Evolutionary conservation across 805 yeast species (phyloP), one percentile per base, ranked within the genome.

Genomic region (Barnettozyma populi): DNA sequence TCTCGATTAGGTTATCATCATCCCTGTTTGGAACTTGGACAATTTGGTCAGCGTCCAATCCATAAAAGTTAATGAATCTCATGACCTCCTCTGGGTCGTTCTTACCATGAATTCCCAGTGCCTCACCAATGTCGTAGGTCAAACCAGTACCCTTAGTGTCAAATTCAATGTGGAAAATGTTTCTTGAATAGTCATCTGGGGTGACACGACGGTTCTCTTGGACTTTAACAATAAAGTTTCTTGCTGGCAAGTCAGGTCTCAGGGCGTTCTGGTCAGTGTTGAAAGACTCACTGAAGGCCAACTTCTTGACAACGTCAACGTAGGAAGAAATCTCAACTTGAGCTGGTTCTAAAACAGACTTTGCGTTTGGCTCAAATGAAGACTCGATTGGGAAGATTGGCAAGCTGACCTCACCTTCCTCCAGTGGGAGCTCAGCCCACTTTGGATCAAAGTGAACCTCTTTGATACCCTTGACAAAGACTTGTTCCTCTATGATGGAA

Each of bases 91-190:
- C 75, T 36, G 74, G 64, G 57, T 80, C 76, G 71, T 92, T 92
- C 62, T 92, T 82, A 43, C 96, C 97, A 61, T 92, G 97, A 51
- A 92, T 79, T 61, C 98, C 98, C 51, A 92, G 78, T 19, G 98
- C 97, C 74, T 92, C 98, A 65, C 98, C 98, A 62, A 92, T 89
- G 54, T 84, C 94, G 65, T 92, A 92, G 43, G 80, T 87, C 63
- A 92, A 74, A 23, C 95, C 97, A 34, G 97, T 90, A 45, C 95
- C 95, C 41, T 90, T 69, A 62, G 84, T 79, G 64, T 92, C 98
- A 57, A 92, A 89, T 70, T 92, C 98, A 57, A 92, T 85, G 64
- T 92, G 96, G 88, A 92, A 92, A 59, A 92, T 90, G 69, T 92
- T 86, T 72, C 98, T 87, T 52, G 87, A 88, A 68, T 92, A 92